These are phyloP conservation scores for Chrysosphaeria jannelii DNA, from an alignment of 2,329 filamentous ascomycete genomes.

Conservation along the genomic window DNA sequence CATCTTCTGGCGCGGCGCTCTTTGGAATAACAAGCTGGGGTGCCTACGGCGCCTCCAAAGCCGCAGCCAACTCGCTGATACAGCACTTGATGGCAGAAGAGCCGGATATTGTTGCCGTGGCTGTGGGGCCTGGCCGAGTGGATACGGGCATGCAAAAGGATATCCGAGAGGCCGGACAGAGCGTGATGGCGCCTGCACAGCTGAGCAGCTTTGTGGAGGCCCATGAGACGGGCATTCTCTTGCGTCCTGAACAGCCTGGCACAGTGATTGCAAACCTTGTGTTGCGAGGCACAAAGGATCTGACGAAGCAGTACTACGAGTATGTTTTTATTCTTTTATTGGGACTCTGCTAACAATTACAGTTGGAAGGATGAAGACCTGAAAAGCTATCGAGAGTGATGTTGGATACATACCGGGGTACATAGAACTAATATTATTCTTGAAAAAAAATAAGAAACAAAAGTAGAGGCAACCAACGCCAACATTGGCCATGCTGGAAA, in stretches of 20 bases:
- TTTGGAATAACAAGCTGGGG: constrained; percentile 44
- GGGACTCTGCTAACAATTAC: too few relatives aligned
- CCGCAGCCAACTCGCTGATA: constrained; percentile 53
- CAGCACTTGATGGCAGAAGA: constrained; percentile 49
- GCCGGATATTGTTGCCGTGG: constrained; percentile 38
- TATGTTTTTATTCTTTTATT: too few relatives aligned
- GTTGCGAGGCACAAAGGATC: constrained; percentile 26
- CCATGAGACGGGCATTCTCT: constrained; percentile 37
- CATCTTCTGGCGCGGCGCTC: constrained; percentile 48
- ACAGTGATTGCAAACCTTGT: constrained; percentile 60
- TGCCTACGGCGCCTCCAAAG: constrained; percentile 57
- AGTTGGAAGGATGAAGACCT: too few relatives aligned
- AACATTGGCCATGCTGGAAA: constrained; percentile 91
- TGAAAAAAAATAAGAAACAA: not conserved
- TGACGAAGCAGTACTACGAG: constrained; percentile 52
- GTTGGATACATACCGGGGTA: too few relatives aligned
- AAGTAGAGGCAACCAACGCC: too few relatives aligned
- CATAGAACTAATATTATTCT: not conserved
- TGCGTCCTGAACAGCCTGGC: constrained; percentile 62
- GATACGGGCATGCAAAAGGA: constrained; percentile 79
- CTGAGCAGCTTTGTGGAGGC: constrained; percentile 39
- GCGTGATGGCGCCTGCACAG: constrained; percentile 19
- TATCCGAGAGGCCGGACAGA: constrained; percentile 30
- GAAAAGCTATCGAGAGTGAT: too few relatives aligned
- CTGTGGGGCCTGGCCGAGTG: constrained; percentile 51